Evolutionary conservation across 31 red algal genomes (phyloP).

Genomic region (Odonthalia washingtoniensis): DNA sequence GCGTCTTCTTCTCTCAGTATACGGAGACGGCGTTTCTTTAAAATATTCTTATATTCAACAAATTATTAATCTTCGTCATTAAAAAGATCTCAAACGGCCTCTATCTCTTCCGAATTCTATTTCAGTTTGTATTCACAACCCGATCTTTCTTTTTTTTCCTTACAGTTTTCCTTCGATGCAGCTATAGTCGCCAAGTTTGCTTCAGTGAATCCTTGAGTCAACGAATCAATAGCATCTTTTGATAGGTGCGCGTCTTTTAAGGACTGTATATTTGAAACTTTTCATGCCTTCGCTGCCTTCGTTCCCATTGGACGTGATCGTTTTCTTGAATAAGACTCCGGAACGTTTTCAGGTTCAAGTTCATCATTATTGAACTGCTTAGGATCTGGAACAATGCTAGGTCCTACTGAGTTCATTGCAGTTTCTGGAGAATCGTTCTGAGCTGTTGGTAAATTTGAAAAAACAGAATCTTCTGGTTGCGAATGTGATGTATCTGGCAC

Average conservation of each 20-base stretch:
- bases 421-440: too few species aligned
- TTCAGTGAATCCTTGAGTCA: slow-evolving; percentile 5
- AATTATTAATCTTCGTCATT: slow-evolving; percentile 3
- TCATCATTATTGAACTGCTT: not conserved
- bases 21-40: slow-evolving; percentile 11
- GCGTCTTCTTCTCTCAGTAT: too few species aligned
- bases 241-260: not conserved
- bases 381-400: not conserved
- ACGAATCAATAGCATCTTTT: not conserved
- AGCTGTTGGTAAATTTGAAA: not conserved
- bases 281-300: too few species aligned
- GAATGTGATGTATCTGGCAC: too few species aligned
- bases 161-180: not conserved
- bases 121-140: not conserved
- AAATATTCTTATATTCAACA: not conserved
- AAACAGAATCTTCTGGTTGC: too few species aligned
- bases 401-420: too few species aligned
- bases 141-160: slow-evolving; percentile 3
- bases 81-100: slow-evolving; percentile 5
- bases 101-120: slow-evolving; percentile 27
- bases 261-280: not conserved
- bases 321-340: not conserved
- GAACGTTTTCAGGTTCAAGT: not conserved
- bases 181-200: not conserved
- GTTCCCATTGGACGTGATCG: too few species aligned